Base-by-base conservation (phyloP, 331 rosid species). In the Pyrus hybrid region DNA sequence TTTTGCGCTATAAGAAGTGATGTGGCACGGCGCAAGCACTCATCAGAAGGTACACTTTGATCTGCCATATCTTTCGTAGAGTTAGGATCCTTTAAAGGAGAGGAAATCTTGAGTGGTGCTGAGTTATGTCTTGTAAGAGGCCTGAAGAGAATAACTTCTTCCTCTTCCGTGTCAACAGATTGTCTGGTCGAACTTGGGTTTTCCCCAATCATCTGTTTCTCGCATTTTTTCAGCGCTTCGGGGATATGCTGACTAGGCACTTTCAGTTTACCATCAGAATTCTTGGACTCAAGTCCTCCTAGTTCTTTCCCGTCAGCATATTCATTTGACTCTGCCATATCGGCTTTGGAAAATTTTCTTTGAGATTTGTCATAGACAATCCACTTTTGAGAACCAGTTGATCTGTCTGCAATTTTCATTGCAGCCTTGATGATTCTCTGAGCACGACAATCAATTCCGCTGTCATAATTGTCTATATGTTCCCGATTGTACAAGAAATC, bases 1-100 rank as follows among this genome's bases (percentile, higher is more conserved):
- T 86, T 87, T 82, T 94, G 97, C 25, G 88, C 92, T 85, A 91
- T 80, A 75, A 90, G 99, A 43, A 94, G 91, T 57, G 98, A 93
- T 8, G 88, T 87, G 67, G 98, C 96, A 30, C 91, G 96, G 72
- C 88, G 88, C 87, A 91, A 86, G 81, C 96, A 85, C 76, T 93
- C 98, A 68, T 93, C 91, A 14, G 87, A 86, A 65, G 82, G 82
- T 61, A 64, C 43, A 60, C 71, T 76, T 69, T 80, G 85, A 69
- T 80, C 82, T 74, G 76, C 88, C 49, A 21, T 62, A 62, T 80
- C 83, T 63, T 85, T 88, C 2, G 84, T 86, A 71, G 92, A 80
- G 72, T 68, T 73, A 63, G 60, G 79, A 20, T 70, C 79, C 11
- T 81, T 81, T 37, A 64, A 63, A 11, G 83, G 56, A 66, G 61